phyloP scores from a whole-genome alignment of 371 early-diverging fungal genomes.

The Mortierella sp. region DNA sequence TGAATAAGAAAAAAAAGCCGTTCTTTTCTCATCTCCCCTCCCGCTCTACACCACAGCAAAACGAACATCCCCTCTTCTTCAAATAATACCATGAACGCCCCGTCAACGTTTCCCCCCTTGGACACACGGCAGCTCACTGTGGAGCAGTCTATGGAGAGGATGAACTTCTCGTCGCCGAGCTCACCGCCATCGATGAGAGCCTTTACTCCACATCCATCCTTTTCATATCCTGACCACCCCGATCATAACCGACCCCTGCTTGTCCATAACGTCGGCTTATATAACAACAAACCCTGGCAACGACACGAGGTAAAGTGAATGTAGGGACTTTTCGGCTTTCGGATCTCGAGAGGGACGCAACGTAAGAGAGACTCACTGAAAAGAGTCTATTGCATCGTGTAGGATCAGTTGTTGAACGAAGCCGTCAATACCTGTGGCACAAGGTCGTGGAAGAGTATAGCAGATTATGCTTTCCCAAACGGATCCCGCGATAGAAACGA shows the following conservation, averaged over 20 bases:
- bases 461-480: conserved; percentile 45
- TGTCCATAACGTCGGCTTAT: conserved; percentile 2
- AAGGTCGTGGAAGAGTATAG: conserved; percentile 43
- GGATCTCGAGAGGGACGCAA: too few relatives aligned
- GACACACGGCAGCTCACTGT: conserved; percentile 19
- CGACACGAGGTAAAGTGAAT: conserved; percentile 27
- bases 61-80: too few relatives aligned
- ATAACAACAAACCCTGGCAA: conserved; percentile 30
- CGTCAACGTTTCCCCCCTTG: conserved; percentile 25
- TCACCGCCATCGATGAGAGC: conserved; percentile 3
- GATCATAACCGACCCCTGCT: conserved; percentile 1
- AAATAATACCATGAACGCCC: conserved; percentile 15
- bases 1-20: too few relatives aligned
- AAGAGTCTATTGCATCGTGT: too few relatives aligned
- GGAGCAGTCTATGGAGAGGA: conserved; percentile 42
- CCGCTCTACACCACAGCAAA: background rate
- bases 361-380: too few relatives aligned
- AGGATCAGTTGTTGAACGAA: conserved; percentile 37
- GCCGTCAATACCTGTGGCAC: conserved; percentile 29
- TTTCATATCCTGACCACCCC: conserved; percentile 5
- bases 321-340: too few relatives aligned
- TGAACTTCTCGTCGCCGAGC: conserved; percentile 33
- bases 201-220: conserved; percentile 6
- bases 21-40: too few relatives aligned
- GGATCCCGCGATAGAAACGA: conserved; percentile 41